Base-by-base conservation (phyloP, 345 rosid genomes). In the Citrus maxima region DNA sequence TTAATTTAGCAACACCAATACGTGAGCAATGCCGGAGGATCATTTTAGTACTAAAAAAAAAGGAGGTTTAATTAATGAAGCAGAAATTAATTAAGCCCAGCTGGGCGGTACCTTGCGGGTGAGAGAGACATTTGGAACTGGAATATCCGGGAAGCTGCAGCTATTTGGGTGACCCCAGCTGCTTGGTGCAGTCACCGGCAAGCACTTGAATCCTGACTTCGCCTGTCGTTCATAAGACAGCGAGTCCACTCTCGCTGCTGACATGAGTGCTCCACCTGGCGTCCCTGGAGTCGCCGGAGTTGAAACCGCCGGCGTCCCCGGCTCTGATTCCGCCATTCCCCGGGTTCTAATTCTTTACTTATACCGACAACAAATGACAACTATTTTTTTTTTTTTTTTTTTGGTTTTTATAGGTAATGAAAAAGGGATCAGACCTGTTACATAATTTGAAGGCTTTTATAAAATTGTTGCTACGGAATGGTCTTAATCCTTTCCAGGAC, bases 281-380 rank as follows among this genome's bases (percentile, higher is more conserved):
- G 97, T 93, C 68, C 97, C 98, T 58, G 97, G 97, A 5, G 99
- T 95, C 1, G 93, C 91, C 76, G 98, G 99, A 7, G 99, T 90
- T 8, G 97, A 90, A 8, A 80, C 92, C 65, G 87, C 78, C 35
- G 91, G 91, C 7, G 92, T 89, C 49, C 77, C 88, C 2, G 78
- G 51, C 60, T 84, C 88, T 5, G 76, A 60, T 40, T 84, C 95
- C 24, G 88, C 78, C 89, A 87, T 88, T 72, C 42, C 42, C 55
- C 40, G 80, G 70, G 42, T 62, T 12, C 51, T 46, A 46, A 3
- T 3, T 5, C 40, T 54, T 24, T 18, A 8, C 3, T 35, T 75
- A 65, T 80, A 51, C 4, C 49, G 7, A 27, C 21, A 46, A 10
- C 3, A 35, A 16, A 18, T 54, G 58, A 54, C 42, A 59, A 22